Base-by-base conservation (phyloP, 2,329 filamentous ascomycete genomes). In the Ophiostoma perfectum region DNA sequence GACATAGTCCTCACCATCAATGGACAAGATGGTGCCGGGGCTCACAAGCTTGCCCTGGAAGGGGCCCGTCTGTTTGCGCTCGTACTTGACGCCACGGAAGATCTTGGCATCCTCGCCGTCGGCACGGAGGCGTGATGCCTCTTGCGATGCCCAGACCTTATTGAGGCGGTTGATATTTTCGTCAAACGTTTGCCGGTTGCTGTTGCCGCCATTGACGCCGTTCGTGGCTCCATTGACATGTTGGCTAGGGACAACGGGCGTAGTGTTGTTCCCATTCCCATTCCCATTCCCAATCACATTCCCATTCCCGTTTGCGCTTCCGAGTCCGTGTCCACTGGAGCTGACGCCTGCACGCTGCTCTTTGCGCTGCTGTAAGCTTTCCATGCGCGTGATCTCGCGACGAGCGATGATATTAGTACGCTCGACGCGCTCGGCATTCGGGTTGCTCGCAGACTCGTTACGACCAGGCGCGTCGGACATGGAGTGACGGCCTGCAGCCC, bases 1-100 rank as follows among this genome's bases (percentile, higher is more conserved):
- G 45, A 89, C 86, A 70, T 86, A 89, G 71, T 89, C 87, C 74
- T 89, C 86, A 36, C 86, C 87, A 70, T 89, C 86, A 70, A 89
- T 89, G 64, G 79, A 87, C 73, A 89, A 82, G 36, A 89, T 85
- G 9, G 82, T 83, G 5, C 86, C 84, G 70, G 85, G 82, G 64
- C 84, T 86, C 42, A 87, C 86, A n/a, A 88, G 81, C 74, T 88
- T 87, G 38, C 86, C 86, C 70, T 82, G 79, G 70, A 89, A 88
- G 0, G 86, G 85, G 0, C 87, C 87, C 4, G 77, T 86, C 44
- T 81, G 76, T 77, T 87, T 88, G 67, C 86, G 82, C 75, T 87
- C 85, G 72, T 89, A 89, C 74, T 86, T 88, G 74, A 88, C 78
- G 38, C 86, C 86, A 39, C 81, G 80, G 72, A 85, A 82, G 16